Base-by-base conservation (phyloP, 1,139 yeast species). In the Geotrichum fermentans region DNA sequence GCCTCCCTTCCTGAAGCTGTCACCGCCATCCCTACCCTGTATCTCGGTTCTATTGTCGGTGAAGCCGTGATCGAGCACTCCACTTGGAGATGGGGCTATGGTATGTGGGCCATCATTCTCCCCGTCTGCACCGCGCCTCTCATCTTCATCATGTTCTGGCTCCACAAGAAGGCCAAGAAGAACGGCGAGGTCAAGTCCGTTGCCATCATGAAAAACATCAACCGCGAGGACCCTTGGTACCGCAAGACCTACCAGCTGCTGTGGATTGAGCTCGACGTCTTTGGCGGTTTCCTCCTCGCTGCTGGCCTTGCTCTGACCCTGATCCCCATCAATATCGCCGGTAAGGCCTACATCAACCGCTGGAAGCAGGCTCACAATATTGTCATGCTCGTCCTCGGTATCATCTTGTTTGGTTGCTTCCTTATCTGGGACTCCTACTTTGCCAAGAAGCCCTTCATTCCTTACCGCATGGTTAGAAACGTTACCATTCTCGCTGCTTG, bases 101-200 rank as follows among this genome's bases (percentile, higher is more conserved):
- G 82, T 35, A 82, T 83, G 74, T 83, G 85, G 84, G 87, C 88
- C 0, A 78, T 81, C 58, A 79, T 83, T 54, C 74, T 80, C 68
- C 89, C 89, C 18, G 68, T 80, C 35, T 61, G 78, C 11, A 72
- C 82, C 56, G 49, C 83, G 16, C 90, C 90, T 24, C 65, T 83
- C 14, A 45, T 57, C 22, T 16, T 28, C 21, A 43, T 55, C 10
- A 45, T 56, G 43, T 44, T 55, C 26, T 40, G 45, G 33, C 47
- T 49, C 17, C 48, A 54, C 28, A 29, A 34, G 13, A 52, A 54
- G 50, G 55, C 56, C 34, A 49, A 40, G 11, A 22, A n/a, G 7
- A 35, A 45, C 16, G 52, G 52, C 10, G 47, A 45, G n/a, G 30
- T 43, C 28, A 39, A 46, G 11, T 32, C 21, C 16, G 40, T 45